Evolutionary conservation across 2,329 filamentous ascomycete species (phyloP).

Genomic region (Rutstroemia sp.): DNA sequence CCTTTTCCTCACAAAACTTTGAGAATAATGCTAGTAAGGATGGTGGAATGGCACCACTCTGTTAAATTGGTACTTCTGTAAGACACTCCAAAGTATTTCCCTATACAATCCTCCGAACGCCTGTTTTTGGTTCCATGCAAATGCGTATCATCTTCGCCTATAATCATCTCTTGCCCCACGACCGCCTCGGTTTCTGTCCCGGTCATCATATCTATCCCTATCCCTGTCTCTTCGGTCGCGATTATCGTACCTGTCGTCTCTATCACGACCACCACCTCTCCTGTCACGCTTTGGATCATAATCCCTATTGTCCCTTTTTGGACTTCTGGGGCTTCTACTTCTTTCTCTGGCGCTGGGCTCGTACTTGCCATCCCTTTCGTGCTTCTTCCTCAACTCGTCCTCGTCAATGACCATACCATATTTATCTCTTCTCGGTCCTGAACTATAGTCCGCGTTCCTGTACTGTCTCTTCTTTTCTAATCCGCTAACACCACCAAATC

Average conservation of each 20-base stretch:
- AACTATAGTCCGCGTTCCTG: conserved; percentile 41
- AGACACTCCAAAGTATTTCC: not conserved
- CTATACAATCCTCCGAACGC: not conserved
- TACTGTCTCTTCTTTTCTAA: conserved; percentile 91
- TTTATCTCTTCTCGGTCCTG: conserved; percentile 35
- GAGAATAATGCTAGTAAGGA: too few species aligned
- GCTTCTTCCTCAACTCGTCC: conserved; percentile 52
- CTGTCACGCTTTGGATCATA: conserved; percentile 13
- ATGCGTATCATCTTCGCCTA: not conserved
- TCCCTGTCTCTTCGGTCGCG: conserved; percentile 17
- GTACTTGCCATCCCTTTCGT: conserved; percentile 34
- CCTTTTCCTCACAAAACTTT: too few species aligned
- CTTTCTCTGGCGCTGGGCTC: conserved; percentile 25
- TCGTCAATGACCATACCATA: conserved; percentile 82
- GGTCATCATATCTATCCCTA: conserved; percentile 18
- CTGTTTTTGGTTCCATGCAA: not conserved
- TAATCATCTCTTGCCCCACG: conserved; percentile 3
- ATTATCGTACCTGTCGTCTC: conserved; percentile 17
- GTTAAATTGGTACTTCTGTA: too few species aligned
- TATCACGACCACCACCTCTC: conserved; percentile 17
- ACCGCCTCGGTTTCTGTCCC: conserved; percentile 1
- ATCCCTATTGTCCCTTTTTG: conserved; percentile 17
- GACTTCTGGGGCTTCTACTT: conserved; percentile 28
- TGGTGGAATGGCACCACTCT: too few species aligned
- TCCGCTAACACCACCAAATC: conserved; percentile 83